Conservation (phyloP, 2,329 filamentous ascomycete genomes). For the Aspergillus transmontanensis region DNA sequence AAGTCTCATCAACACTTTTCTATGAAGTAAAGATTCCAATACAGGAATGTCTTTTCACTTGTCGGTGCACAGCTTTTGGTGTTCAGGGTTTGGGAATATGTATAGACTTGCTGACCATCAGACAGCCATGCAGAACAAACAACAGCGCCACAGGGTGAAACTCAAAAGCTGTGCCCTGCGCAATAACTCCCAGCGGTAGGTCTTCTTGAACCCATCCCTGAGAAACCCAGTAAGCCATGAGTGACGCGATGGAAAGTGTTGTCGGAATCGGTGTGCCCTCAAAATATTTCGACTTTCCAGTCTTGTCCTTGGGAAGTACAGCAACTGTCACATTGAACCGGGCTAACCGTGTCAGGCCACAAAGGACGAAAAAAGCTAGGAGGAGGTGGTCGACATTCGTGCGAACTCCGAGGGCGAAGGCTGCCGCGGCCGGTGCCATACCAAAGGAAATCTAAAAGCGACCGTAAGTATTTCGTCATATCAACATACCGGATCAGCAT, state of each 20-base stretch:
- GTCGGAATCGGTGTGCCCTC: constrained; percentile 97
- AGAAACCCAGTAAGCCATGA: constrained; percentile 89
- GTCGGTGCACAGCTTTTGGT: constrained; percentile 14
- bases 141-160: constrained; percentile 80
- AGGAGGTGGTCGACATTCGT: constrained; percentile 78
- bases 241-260: constrained; percentile 73
- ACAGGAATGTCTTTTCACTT: constrained; percentile 13
- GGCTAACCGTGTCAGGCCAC: constrained; percentile 87
- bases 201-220: constrained; percentile 77
- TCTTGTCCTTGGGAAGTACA: constrained; percentile 85
- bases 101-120: constrained; percentile 95
- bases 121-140: constrained; percentile 84
- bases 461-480: constrained; percentile 11
- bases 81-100: constrained; percentile 82
- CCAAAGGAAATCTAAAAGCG: constrained; percentile 85
- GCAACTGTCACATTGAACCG: constrained; percentile 97
- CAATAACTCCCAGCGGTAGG: constrained; percentile 74
- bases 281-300: constrained; percentile 92
- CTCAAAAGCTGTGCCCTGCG: constrained; percentile 70
- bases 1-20: constrained; percentile 19
- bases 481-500: constrained; percentile 37
- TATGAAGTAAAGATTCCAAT: constrained; percentile 17
- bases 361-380: constrained; percentile 88
- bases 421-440: constrained; percentile 81
- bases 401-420: constrained; percentile 86